These are phyloP conservation scores for Umbelopsis vinacea DNA, from an alignment of 192 early-diverging fungal species.

Conservation along the genomic window DNA sequence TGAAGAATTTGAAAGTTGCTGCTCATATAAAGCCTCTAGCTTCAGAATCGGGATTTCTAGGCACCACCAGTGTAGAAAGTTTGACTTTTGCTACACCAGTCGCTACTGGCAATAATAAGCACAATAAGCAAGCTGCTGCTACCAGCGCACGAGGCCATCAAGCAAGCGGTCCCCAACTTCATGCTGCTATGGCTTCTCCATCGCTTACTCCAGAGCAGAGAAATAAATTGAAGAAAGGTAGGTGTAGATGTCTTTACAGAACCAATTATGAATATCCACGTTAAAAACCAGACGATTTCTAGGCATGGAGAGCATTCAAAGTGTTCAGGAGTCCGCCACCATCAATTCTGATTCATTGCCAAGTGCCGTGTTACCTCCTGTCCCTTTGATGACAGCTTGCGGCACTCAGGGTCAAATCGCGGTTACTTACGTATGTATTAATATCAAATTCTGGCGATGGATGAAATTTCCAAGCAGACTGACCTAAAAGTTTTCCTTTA, in stretches of 20 bases:
- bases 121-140: too few species aligned
- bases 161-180: background rate
- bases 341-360: background rate
- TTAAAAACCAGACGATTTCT: too few species aligned
- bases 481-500: background rate
- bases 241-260: background rate
- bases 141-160: too few species aligned
- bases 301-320: too few species aligned
- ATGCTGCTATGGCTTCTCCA: background rate
- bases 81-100: too few species aligned
- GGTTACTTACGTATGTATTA: slow-evolving; percentile 36
- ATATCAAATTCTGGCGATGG: background rate
- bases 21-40: too few species aligned
- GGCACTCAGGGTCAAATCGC: slow-evolving; percentile 45
- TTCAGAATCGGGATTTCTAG: too few species aligned
- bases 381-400: slow-evolving; percentile 32
- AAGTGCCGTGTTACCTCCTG: slow-evolving; percentile 5
- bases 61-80: too few species aligned
- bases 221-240: background rate
- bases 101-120: too few species aligned
- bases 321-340: background rate
- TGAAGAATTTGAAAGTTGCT: too few species aligned
- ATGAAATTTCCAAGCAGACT: slow-evolving; percentile 19
- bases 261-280: too few species aligned
- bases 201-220: slow-evolving; percentile 6